Evolutionary conservation across 139 green algal species (phyloP), one percentile per base, ranked within the genome.

Genomic region (Coccomyxa sp.): DNA sequence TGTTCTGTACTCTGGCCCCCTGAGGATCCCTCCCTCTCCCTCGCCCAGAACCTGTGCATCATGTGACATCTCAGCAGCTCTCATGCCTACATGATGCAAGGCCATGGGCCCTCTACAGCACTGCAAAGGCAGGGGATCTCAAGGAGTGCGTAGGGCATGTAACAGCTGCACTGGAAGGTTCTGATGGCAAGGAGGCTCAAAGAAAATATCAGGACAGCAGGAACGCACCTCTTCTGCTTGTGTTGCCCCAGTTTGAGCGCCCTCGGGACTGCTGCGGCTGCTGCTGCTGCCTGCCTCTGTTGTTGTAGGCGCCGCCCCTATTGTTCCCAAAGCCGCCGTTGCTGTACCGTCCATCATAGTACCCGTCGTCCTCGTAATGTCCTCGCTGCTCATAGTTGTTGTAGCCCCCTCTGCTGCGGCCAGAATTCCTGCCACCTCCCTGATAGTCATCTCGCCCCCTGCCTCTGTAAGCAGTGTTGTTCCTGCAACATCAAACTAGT

Each of bases 201-300:
- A 78, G 29, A 69, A 35, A 41, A 69, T n/a, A n/a, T n/a, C n/a
- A n/a, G n/a, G n/a, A n/a, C n/a, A n/a, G n/a, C n/a, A n/a, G n/a
- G n/a, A 64, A 22, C 50, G 50, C 27, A 33, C 31, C n/a, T 50
- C 77, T 24, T 39, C 70, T 55, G 34, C 64, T 64, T 34, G 70
- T 76, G 39, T 70, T 78, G 31, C 83, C 80, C 54, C 78, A 85
- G 73, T 81, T 78, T 12, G 74, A 74, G 10, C 33, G 27, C 27
- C 50, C 50, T 64, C 50, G 22, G 2, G 50, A n/a, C n/a, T n/a
- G n/a, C n/a, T n/a, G n/a, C n/a, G n/a, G n/a, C n/a, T n/a, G n/a
- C n/a, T n/a, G 50, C 27, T 71, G 34, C 41, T 39, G 16, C 75
- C 55, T 74, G 54, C 35, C 27, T 37, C 75, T 39, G 27, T 55